Base-by-base conservation (phyloP, 257 asterid species). In the Handroanthus guayacan region DNA sequence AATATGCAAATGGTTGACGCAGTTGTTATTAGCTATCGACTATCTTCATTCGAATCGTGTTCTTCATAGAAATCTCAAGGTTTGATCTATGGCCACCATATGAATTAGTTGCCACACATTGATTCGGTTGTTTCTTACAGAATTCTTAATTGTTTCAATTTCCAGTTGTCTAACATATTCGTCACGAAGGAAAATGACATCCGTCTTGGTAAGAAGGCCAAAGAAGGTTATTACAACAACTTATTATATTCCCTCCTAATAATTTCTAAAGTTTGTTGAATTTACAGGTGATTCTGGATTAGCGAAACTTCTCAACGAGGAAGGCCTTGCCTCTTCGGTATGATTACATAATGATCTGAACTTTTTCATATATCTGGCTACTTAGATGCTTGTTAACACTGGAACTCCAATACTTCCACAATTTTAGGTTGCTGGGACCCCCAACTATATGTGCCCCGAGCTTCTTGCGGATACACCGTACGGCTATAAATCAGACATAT, bases 381-480 rank as follows among this genome's bases (percentile, higher is more conserved):
- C 52, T 8, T 47, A 16, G 25, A 14, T 13, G 9, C 7, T 0
- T 52, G 58, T 16, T 52, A 13, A 52, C 7, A 52, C 4, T 52
- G 58, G 18, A 52, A 52, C 25, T 52, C 58, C 5, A 52, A 11
- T 16, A 14, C 3, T 55, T 75, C 37, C 75, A 76, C 78, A 54
- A 20, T 70, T 74, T 69, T 82, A 95, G 99, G 95, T 83, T 62
- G 93, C 84, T 43, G 97, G 97, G n/a, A 92, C 90, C n/a, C 88
- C 97, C 47, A 92, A 88, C 56, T 91, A 95, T 84, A 92, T 95
- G 94, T 92, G 97, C 84, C 99, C 99, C 12, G 99, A 95, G 89
- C 94, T 95, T 79, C 92, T 95, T 81, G 83, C 90, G 14, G 89
- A 89, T 69, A 82, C 83, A 72, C 98, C 99, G 5, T 95, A 92